Conservation (phyloP, 2,329 filamentous ascomycete species). For the Lecanicillium sp. region DNA sequence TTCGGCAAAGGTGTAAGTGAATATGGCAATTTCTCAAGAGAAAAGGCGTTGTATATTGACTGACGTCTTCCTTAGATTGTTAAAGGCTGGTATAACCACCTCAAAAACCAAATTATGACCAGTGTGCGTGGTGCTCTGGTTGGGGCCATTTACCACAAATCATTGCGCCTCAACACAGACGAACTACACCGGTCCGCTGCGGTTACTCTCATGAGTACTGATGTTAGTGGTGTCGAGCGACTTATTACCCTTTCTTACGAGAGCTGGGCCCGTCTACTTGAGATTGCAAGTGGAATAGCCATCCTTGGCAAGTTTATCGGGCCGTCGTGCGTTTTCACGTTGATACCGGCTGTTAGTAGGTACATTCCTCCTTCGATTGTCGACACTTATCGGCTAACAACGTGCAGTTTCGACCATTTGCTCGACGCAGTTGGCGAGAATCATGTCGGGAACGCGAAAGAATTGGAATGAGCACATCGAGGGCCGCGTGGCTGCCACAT, state of each 20-base stretch:
- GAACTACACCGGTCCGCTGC: neutral
- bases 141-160: constrained; percentile 4
- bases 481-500: constrained; percentile 1
- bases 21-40: no score
- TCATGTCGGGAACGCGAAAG: neutral
- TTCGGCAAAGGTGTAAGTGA: no score
- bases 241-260: neutral
- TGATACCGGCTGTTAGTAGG: neutral
- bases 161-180: neutral
- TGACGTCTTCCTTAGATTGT: no score
- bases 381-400: no score
- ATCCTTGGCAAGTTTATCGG: neutral
- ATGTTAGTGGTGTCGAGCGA: neutral
- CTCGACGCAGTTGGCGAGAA: neutral
- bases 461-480: constrained; percentile 9
- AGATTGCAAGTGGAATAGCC: neutral
- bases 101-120: neutral
- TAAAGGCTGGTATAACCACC: no score
- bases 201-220: neutral
- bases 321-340: neutral
- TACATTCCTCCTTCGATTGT: no score
- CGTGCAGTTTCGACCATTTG: neutral
- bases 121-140: neutral
- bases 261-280: neutral
- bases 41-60: no score